Conservation (phyloP, 495 filamentous ascomycete species). For the Cryomyces minteri region DNA sequence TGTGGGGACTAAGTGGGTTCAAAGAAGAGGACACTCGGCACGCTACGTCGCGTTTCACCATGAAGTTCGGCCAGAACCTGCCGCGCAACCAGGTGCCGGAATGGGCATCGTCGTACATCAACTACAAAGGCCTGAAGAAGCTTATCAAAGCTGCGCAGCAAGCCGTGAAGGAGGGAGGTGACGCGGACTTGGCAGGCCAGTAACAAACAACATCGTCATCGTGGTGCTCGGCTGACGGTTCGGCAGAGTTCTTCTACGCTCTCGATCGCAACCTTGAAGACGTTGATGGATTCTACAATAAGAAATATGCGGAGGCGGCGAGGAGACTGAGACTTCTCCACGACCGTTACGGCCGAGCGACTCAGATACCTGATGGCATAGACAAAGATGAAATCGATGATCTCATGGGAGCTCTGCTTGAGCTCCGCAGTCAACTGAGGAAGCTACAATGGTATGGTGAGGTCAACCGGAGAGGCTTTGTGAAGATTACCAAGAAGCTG, state of each 20-base stretch:
- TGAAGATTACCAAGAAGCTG: conserved; percentile 96
- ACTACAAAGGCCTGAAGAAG: conserved; percentile 93
- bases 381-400: conserved; percentile 73
- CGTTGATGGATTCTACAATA: conserved; percentile 90
- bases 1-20: too few relatives aligned
- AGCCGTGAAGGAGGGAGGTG: conserved; percentile 42
- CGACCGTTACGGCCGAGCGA: conserved; percentile 55
- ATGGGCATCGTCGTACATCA: conserved; percentile 83
- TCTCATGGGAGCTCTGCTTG: conserved; percentile 70
- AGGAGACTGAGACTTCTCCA: conserved; percentile 71
- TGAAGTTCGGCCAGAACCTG: conserved; percentile 36
- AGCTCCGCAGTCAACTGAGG: conserved; percentile 66
- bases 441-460: conserved; percentile 97
- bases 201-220: not conserved
- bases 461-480: conserved; percentile 83
- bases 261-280: conserved; percentile 93
- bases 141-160: conserved; percentile 62
- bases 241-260: conserved; percentile 75
- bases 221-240: not conserved
- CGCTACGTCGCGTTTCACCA: not conserved
- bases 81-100: conserved; percentile 90
- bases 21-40: too few relatives aligned
- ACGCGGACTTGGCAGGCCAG: conserved; percentile 52
- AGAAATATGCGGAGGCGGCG: conserved; percentile 67
- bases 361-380: conserved; percentile 29